These are phyloP conservation scores for Nitzschia sp. DNA, from an alignment of 108 stramenopile species.

Conservation along the genomic window DNA sequence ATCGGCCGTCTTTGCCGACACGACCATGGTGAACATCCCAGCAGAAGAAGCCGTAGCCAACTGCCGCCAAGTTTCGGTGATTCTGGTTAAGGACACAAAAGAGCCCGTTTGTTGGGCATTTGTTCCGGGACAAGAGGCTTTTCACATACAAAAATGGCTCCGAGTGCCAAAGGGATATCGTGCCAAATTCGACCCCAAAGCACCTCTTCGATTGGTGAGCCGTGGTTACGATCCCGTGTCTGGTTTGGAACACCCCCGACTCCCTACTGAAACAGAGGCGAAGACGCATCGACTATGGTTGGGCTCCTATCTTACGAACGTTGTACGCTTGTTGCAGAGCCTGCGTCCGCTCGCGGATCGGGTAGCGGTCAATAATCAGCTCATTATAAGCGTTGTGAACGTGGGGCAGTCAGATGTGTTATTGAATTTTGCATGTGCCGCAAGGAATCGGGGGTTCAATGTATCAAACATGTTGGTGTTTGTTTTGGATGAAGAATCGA, in stretches of 20 bases:
- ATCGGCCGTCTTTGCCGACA: not conserved
- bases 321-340: not conserved
- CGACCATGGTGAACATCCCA: conserved; percentile 11
- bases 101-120: conserved; percentile 49
- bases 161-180: conserved; percentile 19
- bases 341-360: not conserved
- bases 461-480: conserved; percentile 58
- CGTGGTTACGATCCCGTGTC: not conserved
- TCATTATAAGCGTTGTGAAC: conserved; percentile 69
- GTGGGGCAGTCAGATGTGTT: conserved; percentile 66
- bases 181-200: not conserved
- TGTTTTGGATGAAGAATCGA: conserved; percentile 60
- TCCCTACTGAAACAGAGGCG: not conserved
- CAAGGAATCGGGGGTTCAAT: conserved; percentile 38
- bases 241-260: not conserved
- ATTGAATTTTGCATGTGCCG: conserved; percentile 65
- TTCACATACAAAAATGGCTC: conserved; percentile 69
- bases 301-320: not conserved
- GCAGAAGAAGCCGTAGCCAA: conserved; percentile 56
- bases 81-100: conserved; percentile 38
- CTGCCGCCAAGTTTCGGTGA: conserved; percentile 56
- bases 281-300: not conserved
- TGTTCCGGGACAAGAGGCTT: conserved; percentile 67
- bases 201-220: not conserved
- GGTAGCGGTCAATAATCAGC: conserved; percentile 51